A percentile compares a stretch with the other conserved stretches of the same genome.
Conservation (phyloP, 129 eudicot species). For the Tagetes patula region DNA sequence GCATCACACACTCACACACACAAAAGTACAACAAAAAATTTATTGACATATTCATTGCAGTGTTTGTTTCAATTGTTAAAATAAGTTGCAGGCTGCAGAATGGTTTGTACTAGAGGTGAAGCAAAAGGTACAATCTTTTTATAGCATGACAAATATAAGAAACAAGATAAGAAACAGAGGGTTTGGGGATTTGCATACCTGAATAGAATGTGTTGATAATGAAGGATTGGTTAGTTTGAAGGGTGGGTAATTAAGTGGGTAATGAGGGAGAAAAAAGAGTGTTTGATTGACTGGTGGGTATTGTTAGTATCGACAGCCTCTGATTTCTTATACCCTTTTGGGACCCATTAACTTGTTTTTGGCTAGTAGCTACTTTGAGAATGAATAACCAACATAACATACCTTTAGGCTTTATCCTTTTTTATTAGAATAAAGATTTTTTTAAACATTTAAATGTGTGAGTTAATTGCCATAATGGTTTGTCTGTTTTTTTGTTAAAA, state of each 20-base stretch:
- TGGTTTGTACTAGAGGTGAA: neutral
- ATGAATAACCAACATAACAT: neutral
- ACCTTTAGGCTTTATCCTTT: neutral
- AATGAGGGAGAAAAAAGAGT: neutral
- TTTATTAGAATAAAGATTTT: neutral
- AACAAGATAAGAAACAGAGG: constrained; percentile 8
- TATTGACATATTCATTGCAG: neutral
- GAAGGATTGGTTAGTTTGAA: constrained; percentile 15
- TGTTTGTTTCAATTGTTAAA: neutral
- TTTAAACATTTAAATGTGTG: too few relatives aligned
- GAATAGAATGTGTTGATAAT: constrained; percentile 19
- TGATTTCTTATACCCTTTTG: constrained; percentile 29
- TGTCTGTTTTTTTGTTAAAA: too few relatives aligned
- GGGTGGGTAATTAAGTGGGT: constrained; percentile 5
- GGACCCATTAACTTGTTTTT: constrained; percentile 30
- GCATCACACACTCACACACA: neutral
- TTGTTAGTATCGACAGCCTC: constrained; percentile 40
- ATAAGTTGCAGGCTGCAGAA: neutral
- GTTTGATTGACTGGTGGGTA: constrained; percentile 30
- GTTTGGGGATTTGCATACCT: constrained; percentile 23
- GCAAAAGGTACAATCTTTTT: constrained; percentile 17
- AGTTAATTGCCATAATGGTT: too few relatives aligned
- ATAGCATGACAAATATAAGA: constrained; percentile 4
- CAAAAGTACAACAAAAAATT: neutral
- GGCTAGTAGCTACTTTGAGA: constrained; percentile 18